Conservation (phyloP, 805 yeast species). For the Saturnispora galanensis region DNA sequence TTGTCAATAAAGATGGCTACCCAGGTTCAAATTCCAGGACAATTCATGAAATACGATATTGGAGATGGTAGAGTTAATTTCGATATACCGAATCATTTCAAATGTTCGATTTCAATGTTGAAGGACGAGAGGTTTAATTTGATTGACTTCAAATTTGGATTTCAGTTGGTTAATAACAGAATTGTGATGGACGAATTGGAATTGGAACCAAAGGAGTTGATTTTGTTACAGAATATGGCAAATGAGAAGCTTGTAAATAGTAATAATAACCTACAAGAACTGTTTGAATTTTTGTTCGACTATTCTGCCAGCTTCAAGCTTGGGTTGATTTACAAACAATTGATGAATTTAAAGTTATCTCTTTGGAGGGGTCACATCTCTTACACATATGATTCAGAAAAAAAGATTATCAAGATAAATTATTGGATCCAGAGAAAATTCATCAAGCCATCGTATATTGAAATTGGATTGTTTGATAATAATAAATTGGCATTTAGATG, state of each 20-base stretch:
- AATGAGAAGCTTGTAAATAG: conserved; percentile 37
- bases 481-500: conserved; percentile 47
- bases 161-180: conserved; percentile 33
- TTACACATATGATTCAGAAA: conserved; percentile 46
- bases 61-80: conserved; percentile 70
- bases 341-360: conserved; percentile 39
- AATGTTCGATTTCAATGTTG: conserved; percentile 65
- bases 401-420: conserved; percentile 42
- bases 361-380: conserved; percentile 53
- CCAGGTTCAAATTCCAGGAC: conserved; percentile 50
- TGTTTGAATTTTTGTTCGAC: conserved; percentile 47
- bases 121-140: conserved; percentile 66
- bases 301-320: conserved; percentile 59
- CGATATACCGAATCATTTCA: conserved; percentile 53
- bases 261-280: conserved; percentile 36
- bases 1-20: conserved; percentile 69
- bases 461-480: conserved; percentile 45
- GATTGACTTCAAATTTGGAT: conserved; percentile 63
- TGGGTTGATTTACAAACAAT: conserved; percentile 47
- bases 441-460: conserved; percentile 43
- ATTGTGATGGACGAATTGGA: conserved; percentile 21
- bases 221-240: conserved; percentile 43
- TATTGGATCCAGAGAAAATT: conserved; percentile 53
- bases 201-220: conserved; percentile 26
- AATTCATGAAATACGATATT: conserved; percentile 54